These are phyloP conservation scores for Debaryomycetaceae sp. DNA, from an alignment of 1,139 yeast genomes.

Conservation along the genomic window DNA sequence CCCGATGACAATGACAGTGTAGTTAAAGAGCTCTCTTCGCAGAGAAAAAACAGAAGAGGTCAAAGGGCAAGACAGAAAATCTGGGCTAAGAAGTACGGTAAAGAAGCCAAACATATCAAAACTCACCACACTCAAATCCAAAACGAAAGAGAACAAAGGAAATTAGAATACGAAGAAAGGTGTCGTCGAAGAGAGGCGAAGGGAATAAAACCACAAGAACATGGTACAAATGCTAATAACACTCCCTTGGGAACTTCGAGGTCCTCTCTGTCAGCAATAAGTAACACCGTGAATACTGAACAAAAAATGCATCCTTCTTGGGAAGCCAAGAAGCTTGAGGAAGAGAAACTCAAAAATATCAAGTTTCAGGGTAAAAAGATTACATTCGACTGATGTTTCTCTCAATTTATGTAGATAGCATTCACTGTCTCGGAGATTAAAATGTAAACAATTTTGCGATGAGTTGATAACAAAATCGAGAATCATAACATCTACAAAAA, in stretches of 20 bases:
- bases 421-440: neutral
- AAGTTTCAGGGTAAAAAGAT: constrained; percentile 85
- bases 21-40: constrained; percentile 46
- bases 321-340: constrained; percentile 79
- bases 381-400: constrained; percentile 48
- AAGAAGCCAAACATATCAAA: constrained; percentile 76
- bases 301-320: constrained; percentile 82
- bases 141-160: constrained; percentile 57
- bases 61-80: constrained; percentile 96
- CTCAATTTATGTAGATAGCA: neutral
- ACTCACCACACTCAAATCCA: constrained; percentile 53
- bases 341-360: constrained; percentile 60
- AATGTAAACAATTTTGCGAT: neutral
- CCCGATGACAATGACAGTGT: constrained; percentile 60
- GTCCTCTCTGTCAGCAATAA: constrained; percentile 4
- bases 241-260: constrained; percentile 40
- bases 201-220: constrained; percentile 32
- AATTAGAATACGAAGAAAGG: constrained; percentile 70
- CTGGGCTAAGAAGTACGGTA: constrained; percentile 90
- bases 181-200: constrained; percentile 60
- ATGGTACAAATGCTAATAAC: constrained; percentile 36
- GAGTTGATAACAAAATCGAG: neutral
- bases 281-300: constrained; percentile 6
- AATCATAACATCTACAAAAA: neutral
- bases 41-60: constrained; percentile 87